These are phyloP conservation scores for Rhododendron kiyosumense DNA, from an alignment of 148 eudicot genomes.

Conservation along the genomic window DNA sequence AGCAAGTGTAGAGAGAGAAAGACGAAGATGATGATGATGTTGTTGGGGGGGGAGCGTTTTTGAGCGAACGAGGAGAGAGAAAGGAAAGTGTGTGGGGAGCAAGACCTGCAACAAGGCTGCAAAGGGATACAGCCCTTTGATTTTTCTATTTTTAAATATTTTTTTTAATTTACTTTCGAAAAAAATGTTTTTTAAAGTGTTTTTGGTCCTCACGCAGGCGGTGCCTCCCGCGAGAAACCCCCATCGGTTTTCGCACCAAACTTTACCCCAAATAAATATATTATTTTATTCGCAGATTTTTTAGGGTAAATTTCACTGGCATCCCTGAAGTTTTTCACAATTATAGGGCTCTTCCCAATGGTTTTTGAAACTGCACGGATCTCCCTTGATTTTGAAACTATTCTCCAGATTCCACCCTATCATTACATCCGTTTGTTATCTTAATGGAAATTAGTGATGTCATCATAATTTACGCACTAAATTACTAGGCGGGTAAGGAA, in stretches of 20 bases:
- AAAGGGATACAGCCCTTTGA: background rate
- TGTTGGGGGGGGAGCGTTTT: background rate
- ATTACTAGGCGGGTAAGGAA: too few species aligned
- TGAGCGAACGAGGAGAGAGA: background rate
- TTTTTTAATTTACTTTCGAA: background rate
- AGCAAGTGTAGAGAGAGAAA: background rate
- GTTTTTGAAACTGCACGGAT: too few species aligned
- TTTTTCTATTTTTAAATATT: background rate
- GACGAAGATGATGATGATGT: background rate
- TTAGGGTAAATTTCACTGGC: too few species aligned
- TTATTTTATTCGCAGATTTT: background rate
- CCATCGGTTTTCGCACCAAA: conserved; percentile 16
- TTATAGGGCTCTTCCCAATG: background rate
- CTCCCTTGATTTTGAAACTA: too few species aligned
- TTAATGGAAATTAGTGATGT: too few species aligned
- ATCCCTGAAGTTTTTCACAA: background rate
- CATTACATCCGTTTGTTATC: too few species aligned
- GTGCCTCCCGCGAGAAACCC: conserved; percentile 24
- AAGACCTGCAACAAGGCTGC: conserved; percentile 6
- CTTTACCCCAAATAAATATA: background rate
- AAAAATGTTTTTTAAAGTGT: background rate
- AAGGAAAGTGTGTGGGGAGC: background rate
- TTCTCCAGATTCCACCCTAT: too few species aligned
- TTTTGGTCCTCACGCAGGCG: conserved; percentile 17
- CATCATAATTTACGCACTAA: too few species aligned